Percentiles rank a stretch among this genome's conserved stretches.
These are phyloP conservation scores for Verticillium alfalfae DNA, from an alignment of 2,329 filamentous ascomycete species.

Conservation along the genomic window DNA sequence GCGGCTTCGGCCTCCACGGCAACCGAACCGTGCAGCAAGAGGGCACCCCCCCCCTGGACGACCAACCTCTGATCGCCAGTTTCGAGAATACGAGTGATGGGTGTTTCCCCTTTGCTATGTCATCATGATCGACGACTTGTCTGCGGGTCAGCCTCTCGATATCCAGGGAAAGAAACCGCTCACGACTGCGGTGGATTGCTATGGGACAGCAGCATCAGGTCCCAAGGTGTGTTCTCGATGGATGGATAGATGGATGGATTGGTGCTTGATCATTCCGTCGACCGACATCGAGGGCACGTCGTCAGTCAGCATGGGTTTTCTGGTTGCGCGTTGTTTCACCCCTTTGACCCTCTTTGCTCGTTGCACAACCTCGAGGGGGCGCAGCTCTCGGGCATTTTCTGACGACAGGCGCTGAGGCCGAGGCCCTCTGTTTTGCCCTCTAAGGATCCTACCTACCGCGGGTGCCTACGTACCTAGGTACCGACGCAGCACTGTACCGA, in stretches of 20 bases:
- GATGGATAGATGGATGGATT: no score
- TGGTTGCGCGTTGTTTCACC: background rate
- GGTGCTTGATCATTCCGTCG: no score
- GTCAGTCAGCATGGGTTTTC: background rate
- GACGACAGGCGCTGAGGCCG: background rate
- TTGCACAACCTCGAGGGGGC: background rate
- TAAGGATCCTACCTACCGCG: no score
- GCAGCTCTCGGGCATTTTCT: background rate
- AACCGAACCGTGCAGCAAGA: background rate
- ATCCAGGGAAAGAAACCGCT: no score
- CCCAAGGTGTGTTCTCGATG: background rate
- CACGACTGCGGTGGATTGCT: no score
- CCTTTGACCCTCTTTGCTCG: background rate
- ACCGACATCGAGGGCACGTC: background rate
- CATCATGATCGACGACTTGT: background rate
- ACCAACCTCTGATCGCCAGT: background rate
- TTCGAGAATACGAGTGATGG: background rate
- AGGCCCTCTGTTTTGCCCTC: background rate
- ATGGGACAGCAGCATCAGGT: background rate
- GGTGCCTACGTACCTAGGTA: no score
- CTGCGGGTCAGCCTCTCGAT: background rate
- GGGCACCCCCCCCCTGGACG: background rate
- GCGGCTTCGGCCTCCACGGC: background rate
- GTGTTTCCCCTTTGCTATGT: background rate
- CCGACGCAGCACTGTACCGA: no score